A percentile compares a stretch with the other conserved stretches of the same genome.
These are phyloP conservation scores for Pyrenula massariospora DNA, from an alignment of 495 filamentous ascomycete species.

Conservation along the genomic window DNA sequence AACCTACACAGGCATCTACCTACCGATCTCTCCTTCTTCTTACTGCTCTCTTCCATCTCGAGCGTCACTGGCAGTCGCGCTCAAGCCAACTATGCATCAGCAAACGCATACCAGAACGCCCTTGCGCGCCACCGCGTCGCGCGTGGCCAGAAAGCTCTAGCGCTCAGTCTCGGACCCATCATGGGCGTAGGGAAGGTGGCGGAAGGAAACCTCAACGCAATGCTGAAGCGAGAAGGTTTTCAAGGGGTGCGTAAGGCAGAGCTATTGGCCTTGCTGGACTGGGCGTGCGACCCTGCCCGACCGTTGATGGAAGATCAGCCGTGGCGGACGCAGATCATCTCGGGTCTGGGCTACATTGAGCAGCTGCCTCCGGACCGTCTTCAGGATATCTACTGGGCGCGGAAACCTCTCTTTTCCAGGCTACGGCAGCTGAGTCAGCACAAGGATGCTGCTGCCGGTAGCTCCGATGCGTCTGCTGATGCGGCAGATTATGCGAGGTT, in stretches of 20 bases:
- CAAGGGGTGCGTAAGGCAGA: background rate
- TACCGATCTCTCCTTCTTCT: constrained; percentile 3
- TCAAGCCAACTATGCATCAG: constrained; percentile 6
- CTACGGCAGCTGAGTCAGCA: constrained; percentile 6
- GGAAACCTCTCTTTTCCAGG: constrained; percentile 10
- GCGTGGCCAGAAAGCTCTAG: constrained; percentile 14
- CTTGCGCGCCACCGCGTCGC: constrained; percentile 14
- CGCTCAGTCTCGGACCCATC: constrained; percentile 6
- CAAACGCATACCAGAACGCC: constrained; percentile 4
- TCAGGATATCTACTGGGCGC: too few relatives aligned
- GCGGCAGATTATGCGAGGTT: background rate
- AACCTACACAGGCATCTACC: background rate
- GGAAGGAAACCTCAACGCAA: background rate
- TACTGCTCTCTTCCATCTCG: constrained; percentile 6
- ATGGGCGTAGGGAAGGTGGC: constrained; percentile 23
- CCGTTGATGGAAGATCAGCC: too few relatives aligned
- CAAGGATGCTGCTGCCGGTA: background rate
- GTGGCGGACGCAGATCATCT: constrained; percentile 17
- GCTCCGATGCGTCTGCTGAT: background rate
- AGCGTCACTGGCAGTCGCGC: constrained; percentile 2
- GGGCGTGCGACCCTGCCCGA: constrained; percentile 7
- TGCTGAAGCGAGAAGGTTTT: background rate
- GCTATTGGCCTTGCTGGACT: constrained; percentile 1
- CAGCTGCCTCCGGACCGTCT: too few relatives aligned
- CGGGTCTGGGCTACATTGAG: constrained; percentile 12